These are phyloP conservation scores for Fusarium veterinarium DNA, from an alignment of 2,329 filamentous ascomycete genomes.

Conservation along the genomic window DNA sequence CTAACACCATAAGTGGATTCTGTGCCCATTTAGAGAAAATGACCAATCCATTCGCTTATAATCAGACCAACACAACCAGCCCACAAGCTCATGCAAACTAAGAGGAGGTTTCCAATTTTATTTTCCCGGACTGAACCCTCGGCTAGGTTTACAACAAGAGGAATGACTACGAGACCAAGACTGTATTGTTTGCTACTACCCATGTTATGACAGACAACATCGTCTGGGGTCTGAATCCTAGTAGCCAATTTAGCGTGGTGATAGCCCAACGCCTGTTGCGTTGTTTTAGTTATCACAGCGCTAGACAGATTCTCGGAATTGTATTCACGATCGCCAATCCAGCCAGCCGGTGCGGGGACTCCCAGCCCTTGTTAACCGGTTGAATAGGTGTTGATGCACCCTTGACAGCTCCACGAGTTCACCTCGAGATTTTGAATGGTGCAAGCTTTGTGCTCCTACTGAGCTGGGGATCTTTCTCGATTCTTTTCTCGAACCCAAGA, in stretches of 20 bases:
- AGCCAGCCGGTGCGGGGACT: conserved; percentile 39
- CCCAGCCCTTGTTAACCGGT: conserved; percentile 25
- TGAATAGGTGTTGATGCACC: conserved; percentile 10
- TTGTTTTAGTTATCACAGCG: conserved; percentile 44
- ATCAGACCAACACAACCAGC: background rate
- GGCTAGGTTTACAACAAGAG: background rate
- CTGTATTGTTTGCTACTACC: conserved; percentile 12
- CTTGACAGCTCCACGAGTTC: conserved; percentile 34
- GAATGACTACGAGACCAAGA: background rate
- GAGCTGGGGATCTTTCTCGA: conserved; percentile 34
- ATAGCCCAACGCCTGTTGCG: conserved; percentile 38
- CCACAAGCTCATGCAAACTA: background rate
- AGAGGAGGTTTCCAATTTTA: background rate
- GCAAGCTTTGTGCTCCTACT: conserved; percentile 26
- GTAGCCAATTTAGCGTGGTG: conserved; percentile 40
- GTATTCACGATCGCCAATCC: conserved; percentile 39
- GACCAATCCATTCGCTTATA: background rate
- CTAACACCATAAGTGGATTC: background rate
- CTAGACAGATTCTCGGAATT: conserved; percentile 46
- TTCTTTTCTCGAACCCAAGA: conserved; percentile 21
- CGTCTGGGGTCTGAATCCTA: conserved; percentile 27
- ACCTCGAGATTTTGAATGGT: background rate
- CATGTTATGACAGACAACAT: conserved; percentile 12
- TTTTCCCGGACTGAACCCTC: background rate
- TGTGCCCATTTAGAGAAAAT: background rate